Percentiles rank a stretch among this genome's conserved stretches.
phyloP scores from a whole-genome alignment of 2,329 filamentous ascomycete genomes.

The Cladobotryum mycophilum region DNA sequence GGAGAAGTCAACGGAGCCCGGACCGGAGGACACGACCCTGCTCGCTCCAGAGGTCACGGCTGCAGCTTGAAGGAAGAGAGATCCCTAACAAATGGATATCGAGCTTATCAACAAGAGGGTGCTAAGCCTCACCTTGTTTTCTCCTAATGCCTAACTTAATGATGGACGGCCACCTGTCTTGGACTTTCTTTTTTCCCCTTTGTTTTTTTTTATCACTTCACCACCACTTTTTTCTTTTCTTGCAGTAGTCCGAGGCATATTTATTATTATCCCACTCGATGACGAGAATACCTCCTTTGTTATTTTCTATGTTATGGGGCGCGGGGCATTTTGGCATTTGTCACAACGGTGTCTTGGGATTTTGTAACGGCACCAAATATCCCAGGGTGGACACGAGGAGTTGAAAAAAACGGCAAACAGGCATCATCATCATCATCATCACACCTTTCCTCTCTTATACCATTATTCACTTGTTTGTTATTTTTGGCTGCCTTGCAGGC shows the following conservation, averaged over 20 bases:
- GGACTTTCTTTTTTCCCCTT: neutral
- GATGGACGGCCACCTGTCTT: neutral
- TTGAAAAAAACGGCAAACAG: neutral
- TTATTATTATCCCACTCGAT: neutral
- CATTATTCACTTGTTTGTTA: neutral
- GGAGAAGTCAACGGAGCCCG: conserved; percentile 7
- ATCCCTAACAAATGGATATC: too few species aligned
- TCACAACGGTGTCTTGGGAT: neutral
- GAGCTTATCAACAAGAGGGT: neutral
- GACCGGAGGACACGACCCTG: neutral
- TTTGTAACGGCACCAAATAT: neutral
- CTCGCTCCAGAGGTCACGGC: neutral
- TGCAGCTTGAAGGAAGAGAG: too few species aligned
- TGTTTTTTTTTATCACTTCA: neutral
- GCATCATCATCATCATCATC: neutral
- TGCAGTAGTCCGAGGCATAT: neutral
- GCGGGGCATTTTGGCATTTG: neutral
- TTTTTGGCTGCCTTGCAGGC: neutral
- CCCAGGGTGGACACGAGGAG: neutral
- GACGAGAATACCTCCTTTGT: neutral
- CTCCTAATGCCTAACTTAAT: neutral
- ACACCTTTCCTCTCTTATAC: neutral
- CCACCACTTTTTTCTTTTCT: neutral
- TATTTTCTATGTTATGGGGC: neutral
- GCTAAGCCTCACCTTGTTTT: neutral